Evolutionary conservation across 164 flowering plant genomes (phyloP).

Genomic region (Taxillus chinensis): DNA sequence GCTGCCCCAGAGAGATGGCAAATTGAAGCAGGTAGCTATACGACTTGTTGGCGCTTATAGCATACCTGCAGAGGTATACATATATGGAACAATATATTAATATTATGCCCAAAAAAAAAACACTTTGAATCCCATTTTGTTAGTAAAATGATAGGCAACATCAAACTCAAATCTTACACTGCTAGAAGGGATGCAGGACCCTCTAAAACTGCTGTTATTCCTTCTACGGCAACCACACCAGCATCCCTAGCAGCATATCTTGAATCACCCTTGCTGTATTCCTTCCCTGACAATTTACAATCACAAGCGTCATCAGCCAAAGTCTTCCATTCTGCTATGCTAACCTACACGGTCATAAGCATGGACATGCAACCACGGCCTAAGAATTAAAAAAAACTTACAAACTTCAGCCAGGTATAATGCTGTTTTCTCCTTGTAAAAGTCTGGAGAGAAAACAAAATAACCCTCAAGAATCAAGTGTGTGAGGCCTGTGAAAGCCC

Average conservation of each 20-base stretch:
- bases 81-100: too few species aligned
- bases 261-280: slow-evolving; percentile 98
- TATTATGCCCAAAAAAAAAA: too few species aligned
- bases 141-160: neutral
- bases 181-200: slow-evolving; percentile 82
- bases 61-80: slow-evolving; percentile 43
- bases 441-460: slow-evolving; percentile 76
- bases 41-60: slow-evolving; percentile 57
- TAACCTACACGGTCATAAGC: neutral
- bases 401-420: slow-evolving; percentile 85
- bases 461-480: slow-evolving; percentile 86
- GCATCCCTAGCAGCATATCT: slow-evolving; percentile 80
- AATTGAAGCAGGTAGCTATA: slow-evolving; percentile 76
- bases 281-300: slow-evolving; percentile 63
- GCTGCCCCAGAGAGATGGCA: slow-evolving; percentile 76
- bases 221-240: slow-evolving; percentile 71
- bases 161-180: slow-evolving; percentile 40
- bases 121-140: neutral
- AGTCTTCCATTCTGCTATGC: neutral
- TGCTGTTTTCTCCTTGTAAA: slow-evolving; percentile 62
- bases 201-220: slow-evolving; percentile 74
- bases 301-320: neutral
- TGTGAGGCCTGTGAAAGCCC: slow-evolving; percentile 88
- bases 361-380: too few species aligned
- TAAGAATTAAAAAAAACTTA: slow-evolving; percentile 22